These are phyloP conservation scores for Mimosa bimucronata DNA, from an alignment of 306 rosid species.

Conservation along the genomic window DNA sequence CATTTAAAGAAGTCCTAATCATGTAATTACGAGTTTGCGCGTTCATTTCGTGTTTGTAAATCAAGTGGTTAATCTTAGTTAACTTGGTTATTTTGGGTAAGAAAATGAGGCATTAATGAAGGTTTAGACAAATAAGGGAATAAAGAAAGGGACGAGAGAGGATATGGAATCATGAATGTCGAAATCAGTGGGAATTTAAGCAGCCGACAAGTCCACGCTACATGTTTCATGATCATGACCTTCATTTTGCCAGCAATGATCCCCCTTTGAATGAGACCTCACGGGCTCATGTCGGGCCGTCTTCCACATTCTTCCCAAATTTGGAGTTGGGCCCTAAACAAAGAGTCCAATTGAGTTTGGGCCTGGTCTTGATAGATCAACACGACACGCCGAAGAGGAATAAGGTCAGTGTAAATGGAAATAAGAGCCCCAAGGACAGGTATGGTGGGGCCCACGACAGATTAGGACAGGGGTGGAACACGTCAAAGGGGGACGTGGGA, in stretches of 20 bases:
- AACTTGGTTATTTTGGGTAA: neutral
- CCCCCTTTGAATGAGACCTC: neutral
- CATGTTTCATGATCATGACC: neutral
- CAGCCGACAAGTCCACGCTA: neutral
- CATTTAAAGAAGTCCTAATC: neutral
- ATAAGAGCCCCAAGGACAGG: neutral
- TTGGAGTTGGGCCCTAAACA: too few species aligned
- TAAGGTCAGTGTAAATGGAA: neutral
- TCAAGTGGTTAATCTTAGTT: neutral
- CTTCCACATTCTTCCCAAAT: neutral
- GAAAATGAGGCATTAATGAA: neutral
- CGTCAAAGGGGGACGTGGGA: neutral
- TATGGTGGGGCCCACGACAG: neutral
- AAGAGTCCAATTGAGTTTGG: neutral
- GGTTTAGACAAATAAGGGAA: neutral
- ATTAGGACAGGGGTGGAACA: neutral
- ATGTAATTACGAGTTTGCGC: too few species aligned
- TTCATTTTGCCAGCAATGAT: neutral
- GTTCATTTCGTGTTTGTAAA: too few species aligned
- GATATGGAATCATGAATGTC: neutral
- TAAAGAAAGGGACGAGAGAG: neutral
- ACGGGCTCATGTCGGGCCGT: neutral
- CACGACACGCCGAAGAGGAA: neutral
- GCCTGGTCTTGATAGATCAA: neutral
- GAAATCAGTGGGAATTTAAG: neutral